Percentiles rank a stretch among this genome's conserved stretches.
Evolutionary conservation across 768 basidiomycete genomes (phyloP).

Genomic region (Leucocoprinus birnbaumii): DNA sequence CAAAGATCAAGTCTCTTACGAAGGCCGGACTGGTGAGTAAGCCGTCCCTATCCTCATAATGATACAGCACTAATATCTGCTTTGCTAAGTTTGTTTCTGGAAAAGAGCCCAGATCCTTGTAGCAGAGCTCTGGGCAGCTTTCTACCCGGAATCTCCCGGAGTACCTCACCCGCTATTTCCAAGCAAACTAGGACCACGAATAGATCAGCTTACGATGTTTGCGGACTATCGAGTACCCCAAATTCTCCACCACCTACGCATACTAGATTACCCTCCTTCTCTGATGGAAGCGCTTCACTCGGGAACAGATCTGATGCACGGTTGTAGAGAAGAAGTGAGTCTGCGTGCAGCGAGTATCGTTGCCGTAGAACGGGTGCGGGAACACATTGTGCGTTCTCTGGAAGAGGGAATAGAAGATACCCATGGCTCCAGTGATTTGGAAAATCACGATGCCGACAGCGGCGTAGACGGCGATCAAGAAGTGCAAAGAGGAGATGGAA

Average conservation of each 20-base stretch:
- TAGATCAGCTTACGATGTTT: slow-evolving; percentile 85
- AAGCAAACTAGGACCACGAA: slow-evolving; percentile 47
- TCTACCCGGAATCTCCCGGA: slow-evolving; percentile 56
- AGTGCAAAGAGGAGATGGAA: slow-evolving; percentile 18
- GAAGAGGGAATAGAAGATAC: not conserved
- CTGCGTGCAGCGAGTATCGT: slow-evolving; percentile 79
- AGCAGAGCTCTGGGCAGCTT: slow-evolving; percentile 91
- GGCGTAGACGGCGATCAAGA: slow-evolving; percentile 9
- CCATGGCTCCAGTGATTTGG: not conserved
- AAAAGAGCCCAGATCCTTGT: slow-evolving; percentile 91
- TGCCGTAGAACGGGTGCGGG: slow-evolving; percentile 72
- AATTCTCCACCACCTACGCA: slow-evolving; percentile 79
- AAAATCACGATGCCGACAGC: too few relatives aligned
- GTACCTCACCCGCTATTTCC: slow-evolving; percentile 74
- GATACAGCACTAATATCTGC: not conserved
- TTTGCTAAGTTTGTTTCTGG: slow-evolving; percentile 68
- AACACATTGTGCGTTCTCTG: slow-evolving; percentile 45
- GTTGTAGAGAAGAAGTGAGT: slow-evolving; percentile 70
- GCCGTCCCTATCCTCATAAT: not conserved
- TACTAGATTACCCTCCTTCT: slow-evolving; percentile 66
- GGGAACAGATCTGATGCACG: slow-evolving; percentile 44
- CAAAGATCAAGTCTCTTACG: slow-evolving; percentile 61
- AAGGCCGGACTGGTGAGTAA: slow-evolving; percentile 55
- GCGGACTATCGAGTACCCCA: slow-evolving; percentile 93
- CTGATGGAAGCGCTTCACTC: slow-evolving; percentile 50